Percentiles rank a stretch among this genome's conserved stretches.
Conservation (phyloP, 1,284 basidiomycete genomes). For the Leccinum solheimii region DNA sequence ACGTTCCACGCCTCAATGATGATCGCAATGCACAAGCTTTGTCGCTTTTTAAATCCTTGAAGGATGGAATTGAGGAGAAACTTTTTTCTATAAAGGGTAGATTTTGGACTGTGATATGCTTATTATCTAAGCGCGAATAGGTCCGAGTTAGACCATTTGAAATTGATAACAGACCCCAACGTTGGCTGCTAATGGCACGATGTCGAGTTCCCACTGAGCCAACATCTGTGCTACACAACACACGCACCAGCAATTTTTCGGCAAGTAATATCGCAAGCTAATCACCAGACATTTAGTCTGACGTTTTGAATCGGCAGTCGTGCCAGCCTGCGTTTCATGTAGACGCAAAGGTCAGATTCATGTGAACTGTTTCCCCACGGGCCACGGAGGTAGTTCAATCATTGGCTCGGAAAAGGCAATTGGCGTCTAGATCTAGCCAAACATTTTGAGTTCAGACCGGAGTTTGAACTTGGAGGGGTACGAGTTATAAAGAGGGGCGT, state of each 20-base stretch:
- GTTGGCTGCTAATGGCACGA: slow-evolving; percentile 3
- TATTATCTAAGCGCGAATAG: background rate
- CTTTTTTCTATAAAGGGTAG: slow-evolving; percentile 8
- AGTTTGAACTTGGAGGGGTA: slow-evolving; percentile 45
- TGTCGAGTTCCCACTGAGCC: slow-evolving; percentile 7
- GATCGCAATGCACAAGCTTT: slow-evolving; percentile 21
- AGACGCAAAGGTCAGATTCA: background rate
- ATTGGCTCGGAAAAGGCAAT: slow-evolving; percentile 20
- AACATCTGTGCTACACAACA: background rate
- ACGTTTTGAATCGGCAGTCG: background rate
- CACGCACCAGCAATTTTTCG: background rate
- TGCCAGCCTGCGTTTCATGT: background rate
- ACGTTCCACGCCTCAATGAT: slow-evolving; percentile 21
- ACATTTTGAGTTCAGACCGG: slow-evolving; percentile 42
- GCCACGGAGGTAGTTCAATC: slow-evolving; percentile 23
- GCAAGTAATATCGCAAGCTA: background rate
- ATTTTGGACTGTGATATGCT: background rate
- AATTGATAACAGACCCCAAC: slow-evolving; percentile 26
- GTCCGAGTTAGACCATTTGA: slow-evolving; percentile 22
- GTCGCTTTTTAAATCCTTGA: background rate
- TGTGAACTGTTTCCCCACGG: background rate
- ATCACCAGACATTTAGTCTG: background rate
- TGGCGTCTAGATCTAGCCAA: slow-evolving; percentile 23
- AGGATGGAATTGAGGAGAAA: slow-evolving; percentile 15
- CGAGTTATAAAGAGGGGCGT: slow-evolving; percentile 50